Evolutionary conservation across 2,329 filamentous ascomycete species (phyloP), one percentile per base, ranked within the genome.

Genomic region (Graphilbum ipis-grandicollis): DNA sequence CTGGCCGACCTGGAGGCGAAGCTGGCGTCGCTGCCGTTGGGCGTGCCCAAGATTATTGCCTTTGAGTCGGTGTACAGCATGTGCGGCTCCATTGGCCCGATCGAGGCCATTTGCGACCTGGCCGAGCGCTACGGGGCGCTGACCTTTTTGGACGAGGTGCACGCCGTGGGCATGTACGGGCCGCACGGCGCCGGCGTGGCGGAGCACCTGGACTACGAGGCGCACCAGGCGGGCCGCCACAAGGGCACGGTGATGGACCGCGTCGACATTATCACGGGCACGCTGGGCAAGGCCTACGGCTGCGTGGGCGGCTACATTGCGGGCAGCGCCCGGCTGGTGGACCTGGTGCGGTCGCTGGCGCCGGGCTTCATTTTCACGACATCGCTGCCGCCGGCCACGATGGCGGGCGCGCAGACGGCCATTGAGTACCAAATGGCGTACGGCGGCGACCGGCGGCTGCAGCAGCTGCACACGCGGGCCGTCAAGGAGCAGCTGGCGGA

Each of bases 31-130:
- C 68, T 98, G 31, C 85, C 88, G 1, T 62, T 80, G 1, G 70
- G 90, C 42, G 72, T 82, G 26, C 90, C 90, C 40, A 98, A 98
- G 66, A 93, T 98, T 46, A 98, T 98, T 46, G 90, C 90, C 3
- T 98, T 96, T 46, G 90, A 98, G 61, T 93, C 85, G 22, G 90
- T 98, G 4, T 98, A 98, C 63, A 93, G 85, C 64, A 98, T 98
- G 90, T 98, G 90, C 54, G 90, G 90, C 44, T 93, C 85, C 14
- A 83, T 98, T 53, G 90, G 85, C 0, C 90, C 90, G 1, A 98
- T 98, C 48, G 83, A 86, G 59, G 79, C 79, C 52, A 96, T 98
- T 43, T 96, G 88, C 56, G 85, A 98, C 54, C 64, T 98, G 37
- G 88, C 90, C 9, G 86, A 96, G 44, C 94, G 93, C 64, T 98